Percentiles rank a stretch among this genome's conserved stretches.
Evolutionary conservation across 2,329 filamentous ascomycete genomes (phyloP).

Genomic region (Delphinella strobiligena): DNA sequence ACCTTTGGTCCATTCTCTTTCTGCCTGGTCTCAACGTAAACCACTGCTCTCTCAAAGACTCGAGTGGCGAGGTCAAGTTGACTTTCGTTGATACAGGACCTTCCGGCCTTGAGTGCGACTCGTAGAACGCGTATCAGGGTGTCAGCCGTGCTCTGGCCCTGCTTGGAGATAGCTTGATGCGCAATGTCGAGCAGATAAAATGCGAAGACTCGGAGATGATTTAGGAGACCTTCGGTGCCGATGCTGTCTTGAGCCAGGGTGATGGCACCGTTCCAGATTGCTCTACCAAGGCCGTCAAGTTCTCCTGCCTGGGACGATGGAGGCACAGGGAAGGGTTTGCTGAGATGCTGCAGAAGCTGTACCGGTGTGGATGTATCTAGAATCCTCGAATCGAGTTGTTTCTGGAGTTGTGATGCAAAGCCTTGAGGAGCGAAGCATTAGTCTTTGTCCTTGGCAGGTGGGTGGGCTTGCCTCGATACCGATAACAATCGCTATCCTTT

Average conservation of each 20-base stretch:
- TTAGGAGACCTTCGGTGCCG: slow-evolving; percentile 11
- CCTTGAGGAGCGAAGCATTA: neutral
- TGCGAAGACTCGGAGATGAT: slow-evolving; percentile 42
- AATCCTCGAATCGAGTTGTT: slow-evolving; percentile 3
- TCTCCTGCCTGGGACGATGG: slow-evolving; percentile 27
- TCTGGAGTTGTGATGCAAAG: slow-evolving; percentile 1
- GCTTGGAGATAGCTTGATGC: slow-evolving; percentile 22
- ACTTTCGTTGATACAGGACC: slow-evolving; percentile 47
- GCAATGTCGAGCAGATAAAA: slow-evolving; percentile 56
- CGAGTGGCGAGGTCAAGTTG: slow-evolving; percentile 47
- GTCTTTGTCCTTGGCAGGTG: neutral
- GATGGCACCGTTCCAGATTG: slow-evolving; percentile 57
- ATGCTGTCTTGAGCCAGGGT: slow-evolving; percentile 25
- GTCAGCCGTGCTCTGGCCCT: slow-evolving; percentile 17
- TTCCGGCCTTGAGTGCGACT: slow-evolving; percentile 54
- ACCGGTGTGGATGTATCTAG: neutral
- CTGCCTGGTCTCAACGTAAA: slow-evolving; percentile 25
- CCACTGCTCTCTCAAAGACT: slow-evolving; percentile 52
- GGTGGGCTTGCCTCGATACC: neutral
- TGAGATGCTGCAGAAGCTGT: slow-evolving; percentile 5
- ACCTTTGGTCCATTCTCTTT: slow-evolving; percentile 7
- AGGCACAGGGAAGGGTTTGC: slow-evolving; percentile 10
- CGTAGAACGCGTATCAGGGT: slow-evolving; percentile 46
- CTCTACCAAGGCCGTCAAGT: slow-evolving; percentile 44
- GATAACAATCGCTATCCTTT: slow-evolving; percentile 1